Base-by-base conservation (phyloP, 371 early-diverging fungal genomes). In the Mortierella sp. region DNA sequence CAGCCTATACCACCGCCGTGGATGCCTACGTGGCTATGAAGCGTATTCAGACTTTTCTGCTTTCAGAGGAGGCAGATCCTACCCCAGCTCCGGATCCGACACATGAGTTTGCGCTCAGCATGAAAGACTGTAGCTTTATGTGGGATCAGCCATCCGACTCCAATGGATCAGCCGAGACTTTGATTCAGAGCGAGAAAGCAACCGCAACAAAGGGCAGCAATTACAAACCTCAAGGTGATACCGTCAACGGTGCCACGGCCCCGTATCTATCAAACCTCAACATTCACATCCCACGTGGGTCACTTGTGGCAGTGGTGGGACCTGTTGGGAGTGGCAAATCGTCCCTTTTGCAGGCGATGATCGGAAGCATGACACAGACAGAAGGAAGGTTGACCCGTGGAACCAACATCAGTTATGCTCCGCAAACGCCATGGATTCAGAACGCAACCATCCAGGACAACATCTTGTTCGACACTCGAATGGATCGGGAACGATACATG, bases 1-100 rank as follows among this genome's bases (percentile, higher is more conserved):
- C 81, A 6, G 69, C 87, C 5, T 80, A 93, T 14, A 81, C 86
- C 18, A 72, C 73, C 26, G 72, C 82, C 41, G 86, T 85, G 31
- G 93, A 94, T 53, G 85, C 90, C 51, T 76, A 74, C 13, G 88
- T 94, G 10, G 89, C 90, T 5, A 31, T 91, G 31, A 67, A 64
- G 8, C 83, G 94, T 34, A 86, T 94, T 26, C 61, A 83, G 27
- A 81, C 80, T 6, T 80, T 91, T 6, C 67, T 94, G 18, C 71
- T 86, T 7, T 88, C 90, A 8, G 83, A 86, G n/a, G 93, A 94
- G 65, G 64, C 91, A 6, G 67, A 79, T 16, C 61, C 60, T 12
- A 60, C 72, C 27, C 80, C 79, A 1, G 55, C 61, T 3, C 66
- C 79, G n/a, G 81, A 72, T 16, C 70, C 78, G 16, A 59, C 80